Evolutionary conservation across 208 protist species (phyloP), one percentile per base, ranked within the genome.

Genomic region (Dictyostelium gargantuum): DNA sequence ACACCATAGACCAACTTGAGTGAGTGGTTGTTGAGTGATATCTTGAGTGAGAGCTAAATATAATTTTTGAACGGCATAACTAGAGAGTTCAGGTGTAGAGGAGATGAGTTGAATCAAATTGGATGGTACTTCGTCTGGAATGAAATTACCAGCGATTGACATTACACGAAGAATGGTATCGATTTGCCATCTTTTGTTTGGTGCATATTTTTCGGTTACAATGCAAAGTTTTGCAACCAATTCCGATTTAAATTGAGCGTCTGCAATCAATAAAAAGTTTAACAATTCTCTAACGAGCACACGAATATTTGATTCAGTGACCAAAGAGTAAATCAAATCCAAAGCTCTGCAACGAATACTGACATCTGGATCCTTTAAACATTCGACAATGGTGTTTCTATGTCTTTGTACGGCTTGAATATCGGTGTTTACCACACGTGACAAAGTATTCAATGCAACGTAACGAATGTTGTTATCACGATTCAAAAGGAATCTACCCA

Each of bases 391-490:
- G 35, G 96, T 99, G 26, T 95, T 94, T 61, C 98, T 96, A 91
- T 99, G 97, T 77, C 98, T 96, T 84, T 98, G 97, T n/a, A 99
- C 97, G 1, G 98, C 98, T 26, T 97, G 85, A 46, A 96, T 94
- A 91, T 99, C 98, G 13, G 94, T 94, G 11, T 95, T 84, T 0
- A 99, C 96, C 46, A 98, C 98, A 26, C 76, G 77, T 2, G 42
- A 61, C 17, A 92, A 46, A 1, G 86, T 92, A 86, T 99, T 92
- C 9, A 99, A 96, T 0, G 99, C 98, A 0, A 99, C 98, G 93
- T 99, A 99, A 77, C 98, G 79, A 74, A 99, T 98, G 95, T 99
- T 99, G 93, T 99, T 99, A 94, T 99, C 99, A n/a, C 94, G 94
- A 80, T 97, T 98, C 9, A 96, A 91, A 15, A 99, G 96, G 92